Conservation (phyloP, 1,284 basidiomycete genomes). For the Heterobasidion irregulare region DNA sequence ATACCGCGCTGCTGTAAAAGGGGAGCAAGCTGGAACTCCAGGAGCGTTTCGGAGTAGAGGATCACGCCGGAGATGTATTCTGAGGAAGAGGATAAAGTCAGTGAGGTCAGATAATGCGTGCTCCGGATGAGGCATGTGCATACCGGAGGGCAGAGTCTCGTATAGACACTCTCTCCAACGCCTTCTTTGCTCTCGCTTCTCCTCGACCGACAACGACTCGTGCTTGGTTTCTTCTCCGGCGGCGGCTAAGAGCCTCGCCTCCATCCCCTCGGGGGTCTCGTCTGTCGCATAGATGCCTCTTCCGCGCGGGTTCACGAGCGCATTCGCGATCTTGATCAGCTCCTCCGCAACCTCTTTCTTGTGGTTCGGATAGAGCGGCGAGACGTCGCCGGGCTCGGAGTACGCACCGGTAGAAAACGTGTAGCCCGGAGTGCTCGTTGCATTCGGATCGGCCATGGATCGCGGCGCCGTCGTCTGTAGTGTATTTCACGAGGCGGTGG, state of each 20-base stretch:
- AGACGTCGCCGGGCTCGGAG: constrained; percentile 13
- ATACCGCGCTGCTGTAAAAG: constrained; percentile 35
- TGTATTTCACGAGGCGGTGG: neutral
- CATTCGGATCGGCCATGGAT: constrained; percentile 13
- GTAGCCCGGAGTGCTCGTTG: constrained; percentile 16
- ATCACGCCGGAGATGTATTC: constrained; percentile 45
- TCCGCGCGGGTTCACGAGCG: constrained; percentile 36
- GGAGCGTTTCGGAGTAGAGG: constrained; percentile 36
- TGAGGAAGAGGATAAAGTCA: constrained; percentile 10
- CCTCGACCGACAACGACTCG: constrained; percentile 21
- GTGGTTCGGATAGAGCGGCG: constrained; percentile 31
- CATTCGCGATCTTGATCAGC: constrained; percentile 32
- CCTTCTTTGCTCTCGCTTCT: constrained; percentile 29
- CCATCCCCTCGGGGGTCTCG: constrained; percentile 37
- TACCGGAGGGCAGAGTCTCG: constrained; percentile 32
- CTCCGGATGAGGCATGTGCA: constrained; percentile 2
- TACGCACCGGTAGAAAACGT: constrained; percentile 13
- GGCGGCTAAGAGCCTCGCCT: constrained; percentile 29
- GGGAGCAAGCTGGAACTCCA: constrained; percentile 37
- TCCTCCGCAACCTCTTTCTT: constrained; percentile 30
- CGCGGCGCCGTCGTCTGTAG: neutral
- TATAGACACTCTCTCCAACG: constrained; percentile 38
- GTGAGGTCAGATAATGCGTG: neutral
- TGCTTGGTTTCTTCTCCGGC: constrained; percentile 19
- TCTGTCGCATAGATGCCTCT: constrained; percentile 50